Evolutionary conservation across 2,329 filamentous ascomycete genomes (phyloP).

Genomic region (Xylariaceae sp.): DNA sequence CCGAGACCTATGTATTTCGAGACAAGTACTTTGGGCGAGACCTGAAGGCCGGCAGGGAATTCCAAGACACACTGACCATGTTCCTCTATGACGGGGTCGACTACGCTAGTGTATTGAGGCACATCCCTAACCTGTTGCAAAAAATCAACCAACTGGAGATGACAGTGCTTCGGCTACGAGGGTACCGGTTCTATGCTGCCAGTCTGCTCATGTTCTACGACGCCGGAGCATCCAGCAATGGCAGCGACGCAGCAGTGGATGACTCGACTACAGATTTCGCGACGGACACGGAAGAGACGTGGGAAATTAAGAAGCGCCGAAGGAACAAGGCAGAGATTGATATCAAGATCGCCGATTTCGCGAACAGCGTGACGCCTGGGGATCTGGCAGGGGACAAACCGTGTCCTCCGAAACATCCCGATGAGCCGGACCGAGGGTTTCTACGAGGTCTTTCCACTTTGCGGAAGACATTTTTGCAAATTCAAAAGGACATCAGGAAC

Average conservation of each 20-base stretch:
- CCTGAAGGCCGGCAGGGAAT: conserved; percentile 82
- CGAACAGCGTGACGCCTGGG: conserved; percentile 90
- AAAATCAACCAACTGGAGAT: conserved; percentile 81
- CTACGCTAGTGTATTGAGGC: conserved; percentile 73
- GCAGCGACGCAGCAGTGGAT: conserved; percentile 50
- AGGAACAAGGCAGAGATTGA: conserved; percentile 66
- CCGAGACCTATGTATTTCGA: conserved; percentile 85
- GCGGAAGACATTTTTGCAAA: conserved; percentile 79
- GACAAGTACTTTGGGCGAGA: conserved; percentile 97
- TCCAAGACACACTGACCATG: conserved; percentile 80
- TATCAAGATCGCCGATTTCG: conserved; percentile 97
- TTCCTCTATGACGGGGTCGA: conserved; percentile 91
- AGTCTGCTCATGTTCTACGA: conserved; percentile 96
- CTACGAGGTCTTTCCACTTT: conserved; percentile 78
- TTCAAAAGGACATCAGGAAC: conserved; percentile 71
- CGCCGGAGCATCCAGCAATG: conserved; percentile 63
- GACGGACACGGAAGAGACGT: conserved; percentile 56
- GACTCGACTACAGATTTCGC: conserved; percentile 59
- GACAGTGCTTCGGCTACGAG: conserved; percentile 74
- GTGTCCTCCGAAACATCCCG: conserved; percentile 79
- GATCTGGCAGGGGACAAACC: conserved; percentile 61
- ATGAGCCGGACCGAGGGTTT: conserved; percentile 84
- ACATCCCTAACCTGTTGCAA: conserved; percentile 82
- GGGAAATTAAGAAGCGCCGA: conserved; percentile 38
- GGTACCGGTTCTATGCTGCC: conserved; percentile 93